Conservation (phyloP, 2,329 filamentous ascomycete species). For the Fusarium proliferatum region DNA sequence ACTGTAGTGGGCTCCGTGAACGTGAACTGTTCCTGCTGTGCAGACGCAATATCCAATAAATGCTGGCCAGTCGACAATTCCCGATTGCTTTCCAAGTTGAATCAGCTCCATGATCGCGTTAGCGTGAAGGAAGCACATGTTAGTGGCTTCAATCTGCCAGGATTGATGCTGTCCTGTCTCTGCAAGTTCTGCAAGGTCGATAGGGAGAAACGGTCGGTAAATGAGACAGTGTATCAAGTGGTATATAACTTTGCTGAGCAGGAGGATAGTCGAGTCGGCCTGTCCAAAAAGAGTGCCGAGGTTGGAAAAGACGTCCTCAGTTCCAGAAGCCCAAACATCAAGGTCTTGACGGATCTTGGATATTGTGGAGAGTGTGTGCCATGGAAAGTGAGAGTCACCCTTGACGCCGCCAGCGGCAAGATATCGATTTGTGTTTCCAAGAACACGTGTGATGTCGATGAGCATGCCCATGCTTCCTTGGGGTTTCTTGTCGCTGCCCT, state of each 20-base stretch:
- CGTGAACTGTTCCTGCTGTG: conserved; percentile 87
- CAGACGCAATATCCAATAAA: conserved; percentile 90
- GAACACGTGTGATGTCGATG: conserved; percentile 84
- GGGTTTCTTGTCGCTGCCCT: conserved; percentile 74
- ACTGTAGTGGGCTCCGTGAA: conserved; percentile 85
- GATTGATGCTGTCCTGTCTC: conserved; percentile 87
- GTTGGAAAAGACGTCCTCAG: conserved; percentile 81
- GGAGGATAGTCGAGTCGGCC: conserved; percentile 79
- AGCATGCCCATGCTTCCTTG: conserved; percentile 84
- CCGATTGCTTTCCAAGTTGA: conserved; percentile 79
- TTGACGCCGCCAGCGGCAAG: conserved; percentile 87
- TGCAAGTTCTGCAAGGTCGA: conserved; percentile 83
- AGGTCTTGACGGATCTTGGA: conserved; percentile 88
- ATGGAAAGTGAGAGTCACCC: conserved; percentile 90
- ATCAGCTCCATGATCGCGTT: conserved; percentile 88
- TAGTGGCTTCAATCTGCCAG: conserved; percentile 92
- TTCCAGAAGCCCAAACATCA: conserved; percentile 86
- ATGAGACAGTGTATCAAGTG: conserved; percentile 88
- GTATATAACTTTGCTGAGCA: conserved; percentile 87
- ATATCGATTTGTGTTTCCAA: conserved; percentile 86
- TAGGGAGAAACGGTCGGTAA: conserved; percentile 86
- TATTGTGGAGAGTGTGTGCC: conserved; percentile 86
- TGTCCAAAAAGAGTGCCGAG: conserved; percentile 81
- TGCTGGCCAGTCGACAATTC: conserved; percentile 83
- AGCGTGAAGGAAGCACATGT: conserved; percentile 85